Evolutionary conservation across 2,329 filamentous ascomycete species (phyloP), one percentile per base, ranked within the genome.

Genomic region (Periglandula ipomoeae): DNA sequence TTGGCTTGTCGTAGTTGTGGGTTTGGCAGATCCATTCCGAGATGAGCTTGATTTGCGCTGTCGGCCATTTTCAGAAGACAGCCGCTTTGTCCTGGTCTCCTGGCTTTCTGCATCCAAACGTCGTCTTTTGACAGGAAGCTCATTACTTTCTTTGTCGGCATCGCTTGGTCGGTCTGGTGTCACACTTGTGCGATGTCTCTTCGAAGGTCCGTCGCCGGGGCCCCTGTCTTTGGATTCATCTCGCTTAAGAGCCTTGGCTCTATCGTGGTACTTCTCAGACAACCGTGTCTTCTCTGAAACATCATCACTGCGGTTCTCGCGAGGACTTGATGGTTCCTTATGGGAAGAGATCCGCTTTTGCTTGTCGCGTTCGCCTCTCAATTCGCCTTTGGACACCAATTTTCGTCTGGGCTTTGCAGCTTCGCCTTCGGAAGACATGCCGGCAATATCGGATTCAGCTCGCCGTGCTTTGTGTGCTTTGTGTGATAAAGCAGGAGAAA

Each of bases 311-410:
- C 67, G 71, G 3, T 65, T 50, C 23, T 79, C 77, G n/a, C 67
- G 67, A 1, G 72, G 76, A 47, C 78, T 80, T 4, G 73, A 66
- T 1, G 73, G 69, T 35, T 80, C 76, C 53, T 76, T 75, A 23
- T 73, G 52, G 3, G 70, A 70, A 6, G 47, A 37, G 17, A 24
- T 39, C 17, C 80, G 76, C 17, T 79, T 70, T 54, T 81, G 76
- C 60, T 75, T 77, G 47, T 79, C 75, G 17, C 76, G 70, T 57
- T 81, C 77, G 9, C 76, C 76, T 52, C 79, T 78, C 35, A 82
- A 63, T 49, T 84, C 81, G 46, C 74, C 76, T 32, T 81, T 81
- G 1, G 81, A 84, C 19, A 84, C 71, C 10, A 85, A 70, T 58
- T 83, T 85, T 35, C 79, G 71, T 22, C 81, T 68, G 2, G 80